Base-by-base conservation (phyloP, 2,329 filamentous ascomycete species). In the Pyrenophora seminiperda region DNA sequence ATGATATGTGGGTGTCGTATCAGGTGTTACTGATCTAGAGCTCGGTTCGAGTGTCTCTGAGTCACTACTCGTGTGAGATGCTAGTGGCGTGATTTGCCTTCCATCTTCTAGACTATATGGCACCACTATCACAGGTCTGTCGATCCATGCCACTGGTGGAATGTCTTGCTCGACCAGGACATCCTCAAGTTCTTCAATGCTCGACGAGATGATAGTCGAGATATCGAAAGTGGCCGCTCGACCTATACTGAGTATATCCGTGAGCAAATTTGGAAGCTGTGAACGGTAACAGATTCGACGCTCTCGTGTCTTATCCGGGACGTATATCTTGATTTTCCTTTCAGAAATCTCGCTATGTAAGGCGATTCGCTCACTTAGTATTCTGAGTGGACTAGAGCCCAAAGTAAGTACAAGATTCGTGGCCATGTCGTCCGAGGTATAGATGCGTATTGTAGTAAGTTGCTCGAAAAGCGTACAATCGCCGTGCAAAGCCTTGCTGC, bases 141-240 rank as follows among this genome's bases (percentile, higher is more conserved):
- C 31, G 11, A 65, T 58, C 60, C 62, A 65, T 9, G 31, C 32
- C 3, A 63, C 60, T 1, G 19, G 2, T 9, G 53, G 20, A 22
- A 63, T 58, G 14, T 65, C 60, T n/a, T 56, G 53, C 17, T 62
- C 58, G 0, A 36, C 4, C 9, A 65, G 30, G 5, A 62, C 40
- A 6, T 58, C 55, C 10, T 59, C 51, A 3, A 65, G 31, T 1
- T 53, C 49, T 17, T 29, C 13, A 1, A 47, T 11, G 7, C 34
- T 18, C 27, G 27, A 40, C 1, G 13, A 18, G 4, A 65, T 18
- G 13, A 65, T 61, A 13, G 32, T 20, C 1, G 56, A 56, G 5
- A 63, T 54, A 15, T 50, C 36, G 31, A 54, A 50, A 3, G 36
- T 33, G 2, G 56, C 60, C 5, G 14, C 22, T 1, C 11, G 3